A percentile compares a stretch with the other conserved stretches of the same genome.
Conservation (phyloP, 2,329 filamentous ascomycete species). For the Chaetomium globosum region DNA sequence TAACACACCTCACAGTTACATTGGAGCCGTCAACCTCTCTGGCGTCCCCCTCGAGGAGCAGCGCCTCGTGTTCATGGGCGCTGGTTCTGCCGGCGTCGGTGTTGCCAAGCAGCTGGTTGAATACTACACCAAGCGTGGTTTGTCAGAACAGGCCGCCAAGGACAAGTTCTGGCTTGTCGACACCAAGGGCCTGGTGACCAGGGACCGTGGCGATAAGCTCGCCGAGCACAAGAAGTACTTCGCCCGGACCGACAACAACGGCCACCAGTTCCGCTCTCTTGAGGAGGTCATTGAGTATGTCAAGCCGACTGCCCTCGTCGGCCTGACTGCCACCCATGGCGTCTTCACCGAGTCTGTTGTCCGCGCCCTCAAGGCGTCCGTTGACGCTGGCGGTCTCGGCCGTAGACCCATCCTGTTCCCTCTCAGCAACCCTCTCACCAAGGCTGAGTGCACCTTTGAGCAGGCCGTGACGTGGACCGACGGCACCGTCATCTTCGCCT, state of each 20-base stretch:
- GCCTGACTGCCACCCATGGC: slow-evolving; percentile 90
- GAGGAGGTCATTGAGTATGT: slow-evolving; percentile 93
- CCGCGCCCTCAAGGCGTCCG: slow-evolving; percentile 66
- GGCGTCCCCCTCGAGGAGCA: slow-evolving; percentile 86
- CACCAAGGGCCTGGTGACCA: slow-evolving; percentile 91
- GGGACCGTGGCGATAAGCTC: slow-evolving; percentile 88
- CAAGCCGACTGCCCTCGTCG: slow-evolving; percentile 91
- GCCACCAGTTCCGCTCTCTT: slow-evolving; percentile 73
- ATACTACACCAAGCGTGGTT: slow-evolving; percentile 90
- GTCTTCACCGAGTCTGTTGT: slow-evolving; percentile 90
- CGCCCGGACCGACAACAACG: slow-evolving; percentile 65
- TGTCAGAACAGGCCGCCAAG: slow-evolving; percentile 83
- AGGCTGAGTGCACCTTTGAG: slow-evolving; percentile 97
- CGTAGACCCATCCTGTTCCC: slow-evolving; percentile 91
- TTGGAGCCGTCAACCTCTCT: slow-evolving; percentile 77
- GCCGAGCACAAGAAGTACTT: slow-evolving; percentile 85
- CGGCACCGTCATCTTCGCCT: slow-evolving; percentile 89
- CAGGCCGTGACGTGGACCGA: slow-evolving; percentile 89
- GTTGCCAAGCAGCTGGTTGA: slow-evolving; percentile 97
- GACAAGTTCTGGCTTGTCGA: slow-evolving; percentile 97
- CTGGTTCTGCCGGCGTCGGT: slow-evolving; percentile 92
- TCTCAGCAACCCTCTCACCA: slow-evolving; percentile 91
- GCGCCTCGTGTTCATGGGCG: slow-evolving; percentile 92
- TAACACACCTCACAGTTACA: slow-evolving; percentile 50
- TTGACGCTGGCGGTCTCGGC: slow-evolving; percentile 66